phyloP scores from a whole-genome alignment of 768 basidiomycete species.

The Kwoniella botswanensis region DNA sequence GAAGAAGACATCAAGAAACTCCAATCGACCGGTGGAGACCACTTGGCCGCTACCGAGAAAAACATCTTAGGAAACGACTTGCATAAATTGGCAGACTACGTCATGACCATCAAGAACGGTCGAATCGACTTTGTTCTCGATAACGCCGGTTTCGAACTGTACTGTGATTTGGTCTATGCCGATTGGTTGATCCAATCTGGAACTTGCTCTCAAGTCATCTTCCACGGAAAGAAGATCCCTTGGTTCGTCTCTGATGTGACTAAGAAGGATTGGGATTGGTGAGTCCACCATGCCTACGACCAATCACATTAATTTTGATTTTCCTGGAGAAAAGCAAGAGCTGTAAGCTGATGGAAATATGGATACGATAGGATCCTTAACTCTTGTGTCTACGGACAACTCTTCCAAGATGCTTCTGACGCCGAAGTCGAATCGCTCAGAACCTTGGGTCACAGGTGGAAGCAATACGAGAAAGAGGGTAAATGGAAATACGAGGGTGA shows the following conservation, averaged over 20 bases:
- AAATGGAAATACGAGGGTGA: slow-evolving; percentile 83
- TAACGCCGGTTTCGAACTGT: slow-evolving; percentile 76
- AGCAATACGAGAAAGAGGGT: slow-evolving; percentile 90
- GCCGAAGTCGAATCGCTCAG: slow-evolving; percentile 79
- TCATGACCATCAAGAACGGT: slow-evolving; percentile 64
- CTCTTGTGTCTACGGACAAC: slow-evolving; percentile 67
- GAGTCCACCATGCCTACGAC: slow-evolving; percentile 69
- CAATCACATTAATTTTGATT: neutral
- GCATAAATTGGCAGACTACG: slow-evolving; percentile 69
- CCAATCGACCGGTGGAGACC: slow-evolving; percentile 96
- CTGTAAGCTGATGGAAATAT: no score
- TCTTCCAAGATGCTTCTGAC: slow-evolving; percentile 83
- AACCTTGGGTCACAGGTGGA: slow-evolving; percentile 83
- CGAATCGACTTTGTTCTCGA: slow-evolving; percentile 71
- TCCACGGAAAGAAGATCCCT: slow-evolving; percentile 94
- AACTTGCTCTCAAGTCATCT: slow-evolving; percentile 78
- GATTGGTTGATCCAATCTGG: slow-evolving; percentile 93
- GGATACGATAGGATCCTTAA: slow-evolving; percentile 42
- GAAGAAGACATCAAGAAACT: slow-evolving; percentile 95
- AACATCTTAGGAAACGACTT: slow-evolving; percentile 89
- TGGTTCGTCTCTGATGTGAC: slow-evolving; percentile 90
- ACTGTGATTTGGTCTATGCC: slow-evolving; percentile 65
- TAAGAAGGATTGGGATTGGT: slow-evolving; percentile 92
- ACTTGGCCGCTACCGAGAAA: slow-evolving; percentile 92
- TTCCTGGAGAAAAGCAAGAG: no score